Conservation (phyloP, 2,329 filamentous ascomycete species). For the Sarocladium strictum region DNA sequence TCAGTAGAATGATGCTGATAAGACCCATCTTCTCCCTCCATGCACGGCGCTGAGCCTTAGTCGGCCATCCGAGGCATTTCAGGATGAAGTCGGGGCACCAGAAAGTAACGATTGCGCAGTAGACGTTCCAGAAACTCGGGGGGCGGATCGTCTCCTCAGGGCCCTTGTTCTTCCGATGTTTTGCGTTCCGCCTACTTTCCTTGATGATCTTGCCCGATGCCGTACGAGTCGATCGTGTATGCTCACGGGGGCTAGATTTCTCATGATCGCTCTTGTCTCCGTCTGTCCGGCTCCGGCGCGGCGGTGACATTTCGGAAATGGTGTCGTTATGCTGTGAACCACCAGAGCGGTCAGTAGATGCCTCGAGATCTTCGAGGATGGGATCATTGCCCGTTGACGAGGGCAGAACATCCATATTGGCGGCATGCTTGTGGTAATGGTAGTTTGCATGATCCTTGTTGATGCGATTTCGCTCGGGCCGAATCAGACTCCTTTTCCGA, state of each 20-base stretch:
- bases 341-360: slow-evolving; percentile 48
- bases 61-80: slow-evolving; percentile 76
- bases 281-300: slow-evolving; percentile 15
- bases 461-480: slow-evolving; percentile 81
- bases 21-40: slow-evolving; percentile 98
- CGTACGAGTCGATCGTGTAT: slow-evolving; percentile 32
- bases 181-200: slow-evolving; percentile 14
- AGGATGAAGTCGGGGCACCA: slow-evolving; percentile 87
- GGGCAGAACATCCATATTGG: slow-evolving; percentile 83
- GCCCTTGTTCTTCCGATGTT: slow-evolving; percentile 30
- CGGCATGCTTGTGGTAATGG: slow-evolving; percentile 89
- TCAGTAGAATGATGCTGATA: slow-evolving; percentile 84
- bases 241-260: slow-evolving; percentile 23
- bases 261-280: slow-evolving; percentile 27
- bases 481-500: slow-evolving; percentile 82
- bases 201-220: slow-evolving; percentile 56
- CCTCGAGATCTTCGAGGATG: slow-evolving; percentile 71
- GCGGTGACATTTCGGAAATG: slow-evolving; percentile 38
- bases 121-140: slow-evolving; percentile 89
- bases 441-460: slow-evolving; percentile 90
- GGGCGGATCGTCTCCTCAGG: slow-evolving; percentile 64
- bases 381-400: slow-evolving; percentile 92
- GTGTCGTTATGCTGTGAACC: slow-evolving; percentile 39
- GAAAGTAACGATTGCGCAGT: slow-evolving; percentile 90
- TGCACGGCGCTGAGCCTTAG: slow-evolving; percentile 81